A percentile compares a stretch with the other conserved stretches of the same genome.
Evolutionary conservation across 106 monocot species (phyloP).

Genomic region (Allium cepa): DNA sequence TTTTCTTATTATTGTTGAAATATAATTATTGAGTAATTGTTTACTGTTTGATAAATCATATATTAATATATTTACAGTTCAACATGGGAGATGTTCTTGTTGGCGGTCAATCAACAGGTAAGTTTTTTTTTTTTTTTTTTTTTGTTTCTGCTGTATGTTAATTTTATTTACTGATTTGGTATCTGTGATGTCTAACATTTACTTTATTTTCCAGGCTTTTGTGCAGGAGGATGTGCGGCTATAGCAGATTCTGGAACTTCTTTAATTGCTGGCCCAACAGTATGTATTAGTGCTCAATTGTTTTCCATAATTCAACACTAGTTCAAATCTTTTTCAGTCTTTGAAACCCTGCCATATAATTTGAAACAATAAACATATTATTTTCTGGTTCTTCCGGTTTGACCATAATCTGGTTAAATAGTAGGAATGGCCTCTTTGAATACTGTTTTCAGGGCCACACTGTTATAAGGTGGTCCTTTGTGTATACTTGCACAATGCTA

Average conservation of each 20-base stretch:
- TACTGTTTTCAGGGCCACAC: too few relatives aligned
- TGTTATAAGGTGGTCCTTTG: too few relatives aligned
- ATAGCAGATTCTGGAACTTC: conserved; percentile 52
- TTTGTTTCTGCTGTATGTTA: background rate
- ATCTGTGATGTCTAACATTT: background rate
- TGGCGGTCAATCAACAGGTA: conserved; percentile 51
- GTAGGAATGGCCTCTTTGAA: too few relatives aligned
- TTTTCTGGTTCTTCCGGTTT: too few relatives aligned
- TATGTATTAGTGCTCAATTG: conserved; percentile 12
- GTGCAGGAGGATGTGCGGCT: conserved; percentile 11
- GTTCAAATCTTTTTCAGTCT: too few relatives aligned
- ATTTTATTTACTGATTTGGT: background rate
- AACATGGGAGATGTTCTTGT: conserved; percentile 80
- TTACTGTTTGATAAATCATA: background rate
- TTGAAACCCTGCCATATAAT: too few relatives aligned
- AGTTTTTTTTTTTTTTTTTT: background rate
- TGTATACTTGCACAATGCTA: too few relatives aligned
- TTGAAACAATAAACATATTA: too few relatives aligned
- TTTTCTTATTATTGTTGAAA: too few relatives aligned
- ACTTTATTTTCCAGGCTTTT: conserved; percentile 13
- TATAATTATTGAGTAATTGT: too few relatives aligned
- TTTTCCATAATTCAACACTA: too few relatives aligned
- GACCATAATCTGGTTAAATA: too few relatives aligned
- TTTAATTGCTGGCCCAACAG: conserved; percentile 53
- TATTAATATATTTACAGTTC: conserved; percentile 39